phyloP scores from a whole-genome alignment of 2,329 filamentous ascomycete species.

The Cladosporium sp. region DNA sequence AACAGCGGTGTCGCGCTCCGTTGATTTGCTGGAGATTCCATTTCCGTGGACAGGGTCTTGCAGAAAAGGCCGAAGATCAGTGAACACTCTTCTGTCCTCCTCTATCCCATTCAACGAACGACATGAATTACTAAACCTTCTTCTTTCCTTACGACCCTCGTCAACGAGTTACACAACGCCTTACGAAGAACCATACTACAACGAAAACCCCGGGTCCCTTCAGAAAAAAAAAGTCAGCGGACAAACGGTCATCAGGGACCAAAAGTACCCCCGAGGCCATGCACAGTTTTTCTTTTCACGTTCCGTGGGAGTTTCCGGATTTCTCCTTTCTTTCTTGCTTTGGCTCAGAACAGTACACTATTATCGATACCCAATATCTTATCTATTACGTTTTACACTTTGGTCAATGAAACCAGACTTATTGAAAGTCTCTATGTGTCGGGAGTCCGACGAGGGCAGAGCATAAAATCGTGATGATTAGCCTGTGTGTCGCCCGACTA shows the following conservation, averaged over 20 bases:
- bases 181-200: neutral
- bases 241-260: neutral
- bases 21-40: neutral
- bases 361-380: neutral
- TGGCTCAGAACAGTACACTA: neutral
- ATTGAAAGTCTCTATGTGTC: no score
- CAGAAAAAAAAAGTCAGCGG: no score
- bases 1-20: neutral
- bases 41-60: neutral
- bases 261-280: neutral
- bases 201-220: no score
- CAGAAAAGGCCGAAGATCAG: neutral
- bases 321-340: neutral
- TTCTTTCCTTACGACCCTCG: neutral
- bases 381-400: neutral
- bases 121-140: constrained; percentile 11
- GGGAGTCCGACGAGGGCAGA: no score
- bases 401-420: no score
- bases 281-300: neutral
- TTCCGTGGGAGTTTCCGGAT: neutral
- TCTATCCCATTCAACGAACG: neutral
- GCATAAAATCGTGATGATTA: no score
- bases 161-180: neutral
- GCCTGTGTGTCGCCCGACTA: no score
- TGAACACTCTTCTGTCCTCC: neutral